These are phyloP conservation scores for Groenewaldozyma auringiensis DNA, from an alignment of 1,139 yeast genomes.

Conservation along the genomic window DNA sequence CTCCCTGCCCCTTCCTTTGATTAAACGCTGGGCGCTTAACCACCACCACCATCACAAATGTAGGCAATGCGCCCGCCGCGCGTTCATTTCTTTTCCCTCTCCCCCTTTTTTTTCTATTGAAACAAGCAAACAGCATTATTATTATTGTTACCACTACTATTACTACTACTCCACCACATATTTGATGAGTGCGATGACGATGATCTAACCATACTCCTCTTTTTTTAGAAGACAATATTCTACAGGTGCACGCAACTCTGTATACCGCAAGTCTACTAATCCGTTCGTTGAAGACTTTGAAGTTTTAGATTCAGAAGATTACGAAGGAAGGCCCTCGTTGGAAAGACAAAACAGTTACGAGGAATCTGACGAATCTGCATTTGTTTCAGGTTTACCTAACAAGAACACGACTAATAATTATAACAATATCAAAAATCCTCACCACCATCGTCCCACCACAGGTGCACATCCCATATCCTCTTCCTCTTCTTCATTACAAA, in stretches of 20 bases:
- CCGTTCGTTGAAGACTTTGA: slow-evolving; percentile 27
- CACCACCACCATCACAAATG: too few species aligned
- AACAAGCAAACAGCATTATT: too few species aligned
- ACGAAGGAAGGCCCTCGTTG: slow-evolving; percentile 1
- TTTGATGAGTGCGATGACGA: too few species aligned
- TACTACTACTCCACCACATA: too few species aligned
- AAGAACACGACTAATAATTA: slow-evolving; percentile 4
- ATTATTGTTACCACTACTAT: too few species aligned
- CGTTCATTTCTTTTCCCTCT: not conserved
- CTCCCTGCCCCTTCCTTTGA: too few species aligned
- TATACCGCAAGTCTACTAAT: slow-evolving; percentile 23
- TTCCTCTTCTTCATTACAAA: slow-evolving; percentile 5
- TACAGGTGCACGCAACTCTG: slow-evolving; percentile 11
- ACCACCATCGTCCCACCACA: not conserved
- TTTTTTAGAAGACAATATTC: slow-evolving; percentile 16
- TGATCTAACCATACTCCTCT: not conserved
- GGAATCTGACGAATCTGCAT: slow-evolving; percentile 10
- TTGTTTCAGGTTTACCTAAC: slow-evolving; percentile 1
- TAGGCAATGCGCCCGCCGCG: too few species aligned
- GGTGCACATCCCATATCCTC: not conserved
- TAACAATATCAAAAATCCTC: slow-evolving; percentile 15
- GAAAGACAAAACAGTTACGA: slow-evolving; percentile 4
- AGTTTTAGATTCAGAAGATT: slow-evolving; percentile 3
- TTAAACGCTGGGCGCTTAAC: too few species aligned
- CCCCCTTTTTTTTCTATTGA: not conserved